A percentile compares a stretch with the other conserved stretches of the same genome.
phyloP scores from a whole-genome alignment of 2,329 filamentous ascomycete genomes.

The Epicoccum nigrum region DNA sequence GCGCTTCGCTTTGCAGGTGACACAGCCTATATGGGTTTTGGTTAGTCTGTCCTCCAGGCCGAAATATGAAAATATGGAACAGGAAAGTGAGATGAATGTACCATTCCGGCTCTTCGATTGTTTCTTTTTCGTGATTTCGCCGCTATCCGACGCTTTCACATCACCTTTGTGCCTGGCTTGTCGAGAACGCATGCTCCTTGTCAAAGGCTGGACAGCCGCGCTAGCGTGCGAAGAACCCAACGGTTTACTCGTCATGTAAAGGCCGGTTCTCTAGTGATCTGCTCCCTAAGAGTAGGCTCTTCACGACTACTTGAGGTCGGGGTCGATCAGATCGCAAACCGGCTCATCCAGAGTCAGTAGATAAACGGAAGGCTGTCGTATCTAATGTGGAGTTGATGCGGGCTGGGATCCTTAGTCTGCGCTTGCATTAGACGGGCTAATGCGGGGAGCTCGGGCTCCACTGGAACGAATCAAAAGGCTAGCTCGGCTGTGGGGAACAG shows the following conservation, averaged over 20 bases:
- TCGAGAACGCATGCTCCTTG: slow-evolving; percentile 11
- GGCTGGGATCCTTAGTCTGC: neutral
- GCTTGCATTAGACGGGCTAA: slow-evolving; percentile 7
- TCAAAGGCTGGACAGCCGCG: neutral
- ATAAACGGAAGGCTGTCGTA: slow-evolving; percentile 3
- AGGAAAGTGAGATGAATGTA: slow-evolving; percentile 46
- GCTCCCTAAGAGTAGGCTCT: slow-evolving; percentile 4
- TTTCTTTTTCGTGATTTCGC: slow-evolving; percentile 64
- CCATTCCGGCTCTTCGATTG: slow-evolving; percentile 79
- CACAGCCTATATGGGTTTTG: slow-evolving; percentile 62
- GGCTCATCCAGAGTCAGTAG: slow-evolving; percentile 11
- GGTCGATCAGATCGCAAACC: slow-evolving; percentile 1
- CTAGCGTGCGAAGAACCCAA: slow-evolving; percentile 18
- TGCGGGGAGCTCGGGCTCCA: slow-evolving; percentile 8
- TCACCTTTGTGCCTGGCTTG: slow-evolving; percentile 31
- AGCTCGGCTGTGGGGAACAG: slow-evolving; percentile 57
- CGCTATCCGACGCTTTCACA: slow-evolving; percentile 37
- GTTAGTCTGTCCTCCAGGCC: slow-evolving; percentile 13
- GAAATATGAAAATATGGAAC: neutral
- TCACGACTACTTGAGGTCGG: slow-evolving; percentile 5
- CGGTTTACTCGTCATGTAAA: slow-evolving; percentile 11
- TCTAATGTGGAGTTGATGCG: slow-evolving; percentile 11
- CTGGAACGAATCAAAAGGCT: slow-evolving; percentile 28
- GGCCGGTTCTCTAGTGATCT: slow-evolving; percentile 31
- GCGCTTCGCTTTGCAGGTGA: slow-evolving; percentile 75